Conservation (phyloP, 2,329 filamentous ascomycete species). For the Coniosporium tulheliwenetii region DNA sequence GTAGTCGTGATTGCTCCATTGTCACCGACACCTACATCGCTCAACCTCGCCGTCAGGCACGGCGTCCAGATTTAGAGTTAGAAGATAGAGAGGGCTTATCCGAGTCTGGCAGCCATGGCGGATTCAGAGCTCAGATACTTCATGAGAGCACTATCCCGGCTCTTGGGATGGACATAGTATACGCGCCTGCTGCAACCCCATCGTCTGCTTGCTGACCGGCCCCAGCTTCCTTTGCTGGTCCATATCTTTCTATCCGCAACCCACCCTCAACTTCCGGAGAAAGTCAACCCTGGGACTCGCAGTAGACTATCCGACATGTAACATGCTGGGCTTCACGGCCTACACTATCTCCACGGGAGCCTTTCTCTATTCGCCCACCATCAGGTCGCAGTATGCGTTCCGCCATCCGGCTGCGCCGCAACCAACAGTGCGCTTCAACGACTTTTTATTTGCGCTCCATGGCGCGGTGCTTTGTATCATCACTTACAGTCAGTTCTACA, state of each 20-base stretch:
- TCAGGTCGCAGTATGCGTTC: slow-evolving; percentile 69
- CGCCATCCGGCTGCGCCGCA: slow-evolving; percentile 58
- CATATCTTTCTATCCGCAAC: slow-evolving; percentile 83
- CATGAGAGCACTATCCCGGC: neutral
- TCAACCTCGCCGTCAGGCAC: too few species aligned
- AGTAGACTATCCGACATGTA: slow-evolving; percentile 73
- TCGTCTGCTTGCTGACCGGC: slow-evolving; percentile 15
- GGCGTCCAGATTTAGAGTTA: too few species aligned
- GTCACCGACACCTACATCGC: too few species aligned
- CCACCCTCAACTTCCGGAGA: slow-evolving; percentile 61
- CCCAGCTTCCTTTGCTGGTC: slow-evolving; percentile 38
- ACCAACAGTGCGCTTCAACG: slow-evolving; percentile 79
- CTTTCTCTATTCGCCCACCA: slow-evolving; percentile 64
- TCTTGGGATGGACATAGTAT: slow-evolving; percentile 7
- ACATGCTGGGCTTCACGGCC: slow-evolving; percentile 53
- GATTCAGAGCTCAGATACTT: neutral
- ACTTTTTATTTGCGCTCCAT: slow-evolving; percentile 76
- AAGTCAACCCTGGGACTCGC: slow-evolving; percentile 69
- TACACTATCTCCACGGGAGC: slow-evolving; percentile 62
- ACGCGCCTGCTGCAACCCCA: slow-evolving; percentile 3
- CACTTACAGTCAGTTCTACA: slow-evolving; percentile 63
- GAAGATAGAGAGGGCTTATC: too few species aligned
- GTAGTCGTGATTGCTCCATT: too few species aligned
- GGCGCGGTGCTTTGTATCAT: slow-evolving; percentile 57
- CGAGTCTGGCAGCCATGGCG: too few species aligned